Base-by-base conservation (phyloP, 2,329 filamentous ascomycete genomes). In the Pyrenochaeta sp. region DNA sequence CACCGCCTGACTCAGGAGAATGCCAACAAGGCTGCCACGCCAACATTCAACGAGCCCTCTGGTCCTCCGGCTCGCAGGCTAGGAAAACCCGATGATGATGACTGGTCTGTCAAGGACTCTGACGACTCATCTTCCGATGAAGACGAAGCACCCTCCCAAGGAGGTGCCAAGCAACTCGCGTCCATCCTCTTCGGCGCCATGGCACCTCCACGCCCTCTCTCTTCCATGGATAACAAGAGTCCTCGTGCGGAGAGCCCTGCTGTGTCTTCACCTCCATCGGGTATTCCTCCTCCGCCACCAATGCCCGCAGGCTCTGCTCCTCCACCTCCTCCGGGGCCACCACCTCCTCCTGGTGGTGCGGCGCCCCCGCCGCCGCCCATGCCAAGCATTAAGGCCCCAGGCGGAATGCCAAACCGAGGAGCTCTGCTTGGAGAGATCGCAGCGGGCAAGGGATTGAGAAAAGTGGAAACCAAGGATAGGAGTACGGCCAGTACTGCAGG, bases 161-260 rank as follows among this genome's bases (percentile, higher is more conserved):
- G 90, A 45, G 91, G 91, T 49, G 95, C 95, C 43, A 95, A 96
- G 56, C 91, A 97, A 66, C 85, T 99, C 32, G 95, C 95, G 14
- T 96, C 91, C 6, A 95, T 97, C 56, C 83, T 99, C 17, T 99
- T 99, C 73, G 94, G 95, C 54, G 97, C 93, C 45, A 98, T 99
- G 93, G 94, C 86, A 9, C 94, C 95, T 33, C 94, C 95, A 12
- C 87, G 94, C 45, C 93, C 94, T 27, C 78, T 97, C 39, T 96
- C 91, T 17, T 90, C 92, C 6, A 87, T 91, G 74, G 92, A 90
- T 49, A 87, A 90, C 61, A 90, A 90, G 65, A 78, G 78, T 51
- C 75, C 81, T 33, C 51, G 75, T 72, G 51, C 77, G 62, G 42
- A 79, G 67, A 67, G 78, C 76, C 54, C 77, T 75, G 51, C 77